Percentiles rank a stretch among this genome's conserved stretches.
Conservation (phyloP, 495 filamentous ascomycete species). For the Hypoxylon crocopeplum region DNA sequence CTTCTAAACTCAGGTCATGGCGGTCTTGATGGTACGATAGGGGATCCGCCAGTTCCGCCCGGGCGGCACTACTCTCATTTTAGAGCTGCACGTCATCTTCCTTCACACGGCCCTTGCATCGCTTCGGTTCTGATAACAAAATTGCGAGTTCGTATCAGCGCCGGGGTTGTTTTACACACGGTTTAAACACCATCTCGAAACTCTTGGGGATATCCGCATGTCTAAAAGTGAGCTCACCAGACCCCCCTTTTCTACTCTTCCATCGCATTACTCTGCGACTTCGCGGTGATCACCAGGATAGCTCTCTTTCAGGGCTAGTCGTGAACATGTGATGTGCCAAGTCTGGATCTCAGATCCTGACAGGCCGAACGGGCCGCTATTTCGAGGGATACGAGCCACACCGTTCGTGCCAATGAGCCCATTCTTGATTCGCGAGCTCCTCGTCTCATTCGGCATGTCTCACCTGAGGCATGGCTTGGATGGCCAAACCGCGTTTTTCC, state of each 20-base stretch:
- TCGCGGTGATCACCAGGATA: slow-evolving; percentile 24
- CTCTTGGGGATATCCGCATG: slow-evolving; percentile 2
- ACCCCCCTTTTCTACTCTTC: slow-evolving; percentile 23
- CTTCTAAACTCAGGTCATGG: too few relatives aligned
- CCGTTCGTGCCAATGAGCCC: slow-evolving; percentile 21
- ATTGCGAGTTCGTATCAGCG: not conserved
- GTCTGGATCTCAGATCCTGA: slow-evolving; percentile 33
- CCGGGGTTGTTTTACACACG: not conserved
- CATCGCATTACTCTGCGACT: slow-evolving; percentile 8
- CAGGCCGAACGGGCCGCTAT: slow-evolving; percentile 25
- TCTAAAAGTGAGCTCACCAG: slow-evolving; percentile 31
- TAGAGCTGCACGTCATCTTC: slow-evolving; percentile 32
- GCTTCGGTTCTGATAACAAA: not conserved
- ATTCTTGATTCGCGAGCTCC: slow-evolving; percentile 11
- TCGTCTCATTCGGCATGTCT: slow-evolving; percentile 29
- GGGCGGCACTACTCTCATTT: slow-evolving; percentile 24
- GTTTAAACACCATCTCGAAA: slow-evolving; percentile 12
- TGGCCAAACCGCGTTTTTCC: slow-evolving; percentile 3
- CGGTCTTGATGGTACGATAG: not conserved
- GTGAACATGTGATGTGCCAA: slow-evolving; percentile 38
- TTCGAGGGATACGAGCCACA: slow-evolving; percentile 35
- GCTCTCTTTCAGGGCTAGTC: slow-evolving; percentile 13
- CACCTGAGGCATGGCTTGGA: slow-evolving; percentile 12
- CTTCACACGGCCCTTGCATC: slow-evolving; percentile 14
- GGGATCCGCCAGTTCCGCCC: slow-evolving; percentile 5